Evolutionary conservation across 176 grass and related monocot species (phyloP), one percentile per base, ranked within the genome.

Genomic region (Carex scoparia): DNA sequence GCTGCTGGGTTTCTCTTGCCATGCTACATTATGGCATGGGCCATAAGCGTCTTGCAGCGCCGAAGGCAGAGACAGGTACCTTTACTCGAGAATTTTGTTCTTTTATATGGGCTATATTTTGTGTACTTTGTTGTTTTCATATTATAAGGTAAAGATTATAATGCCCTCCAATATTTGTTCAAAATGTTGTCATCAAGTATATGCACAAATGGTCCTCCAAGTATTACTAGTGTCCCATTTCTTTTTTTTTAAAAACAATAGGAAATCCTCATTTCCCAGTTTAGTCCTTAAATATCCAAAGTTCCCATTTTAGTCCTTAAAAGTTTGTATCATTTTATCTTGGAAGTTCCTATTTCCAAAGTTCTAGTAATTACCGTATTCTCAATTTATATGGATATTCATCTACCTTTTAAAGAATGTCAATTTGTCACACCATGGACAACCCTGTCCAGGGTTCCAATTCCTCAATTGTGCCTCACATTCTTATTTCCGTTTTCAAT

Each of bases 1-100:
- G 94, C 94, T 81, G 94, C 92, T 85, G 94, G 90, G 71, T 97
- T 97, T 84, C 87, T 97, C 3, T 90, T 97, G 19, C 94, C 94
- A 0, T 97, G 92, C 87, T 97, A 94, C 75, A 88, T 97, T 49
- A 91, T 97, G 94, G 94, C 92, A 35, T 97, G 94, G 94, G 91
- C 91, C 33, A 89, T 97, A 63, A 94, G 92, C 73, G 86, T 94
- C 69, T 57, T 97, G 85, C 94, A 97, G 85, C 92, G 86, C 40
- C 86, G 94, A 57, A 89, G 90, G 51, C 94, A 97, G 85, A 89
- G 90, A 88, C 83, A 97, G 91, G 94, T 97, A 89, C 5, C 5
- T 82, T 86, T 18, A 71, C 3, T 54, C 3, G 0, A 27, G 13
- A 16, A 13, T 51, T 75, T 84, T 58, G 18, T 40, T 9, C 42